Base-by-base conservation (phyloP, 768 basidiomycete genomes). In the Lentinula edodes region DNA sequence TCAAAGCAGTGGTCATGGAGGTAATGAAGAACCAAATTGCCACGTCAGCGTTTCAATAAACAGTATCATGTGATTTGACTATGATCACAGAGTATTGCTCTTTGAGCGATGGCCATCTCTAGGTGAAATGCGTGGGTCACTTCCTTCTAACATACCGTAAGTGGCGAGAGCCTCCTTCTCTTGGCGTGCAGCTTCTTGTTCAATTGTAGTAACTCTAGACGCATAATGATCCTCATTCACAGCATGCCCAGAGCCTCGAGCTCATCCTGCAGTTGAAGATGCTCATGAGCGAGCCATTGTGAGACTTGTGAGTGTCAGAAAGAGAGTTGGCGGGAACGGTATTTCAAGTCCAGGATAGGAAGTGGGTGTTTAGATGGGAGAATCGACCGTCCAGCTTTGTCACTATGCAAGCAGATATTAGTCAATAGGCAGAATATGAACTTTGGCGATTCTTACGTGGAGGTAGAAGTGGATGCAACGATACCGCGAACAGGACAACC, bases 341-440 rank as follows among this genome's bases (percentile, higher is more conserved):
- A 98, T 20, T 84, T 82, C 66, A 97, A 72, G 68, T 91, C 86
- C 62, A 99, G 88, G 61, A 90, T 84, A 5, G 89, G 90, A 9
- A 89, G 78, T 36, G 93, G 86, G 61, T 90, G 83, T 68, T 90
- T 89, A 2, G 90, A 84, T 7, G 87, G 80, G 48, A 96, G 97
- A 61, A 99, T 87, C 3, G 95, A 98, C 54, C 97, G 94, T 16
- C 97, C 97, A 63, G 97, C 96, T 77, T 99, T 99, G 80, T 99
- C 97, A 66, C 91, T 96, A 66, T 46, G 71, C 46, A 57, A 43
- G 20, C 18, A 8, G 52, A 61, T 18, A 34, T 64, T 3, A 28
- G 28, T 10, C 66, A 56, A 15, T 41, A 23, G 42, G 28, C 38
- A 48, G 46, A 13, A 57, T 57, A 39, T 36, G 6, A 51, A 16